phyloP scores from a whole-genome alignment of 2,329 filamentous ascomycete species.

The Xylaria sp. region DNA sequence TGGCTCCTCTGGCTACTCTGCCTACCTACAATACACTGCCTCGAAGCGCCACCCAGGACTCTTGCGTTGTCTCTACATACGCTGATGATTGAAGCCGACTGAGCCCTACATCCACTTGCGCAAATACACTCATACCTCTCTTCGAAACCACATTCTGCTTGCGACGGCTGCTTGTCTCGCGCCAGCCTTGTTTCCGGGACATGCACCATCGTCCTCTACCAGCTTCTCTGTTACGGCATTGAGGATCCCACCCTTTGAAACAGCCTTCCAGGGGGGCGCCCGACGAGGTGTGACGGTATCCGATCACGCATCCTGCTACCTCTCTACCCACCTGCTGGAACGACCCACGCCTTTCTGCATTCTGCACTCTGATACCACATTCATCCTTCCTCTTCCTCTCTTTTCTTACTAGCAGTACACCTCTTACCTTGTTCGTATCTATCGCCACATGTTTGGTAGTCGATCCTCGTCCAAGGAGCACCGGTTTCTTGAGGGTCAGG shows the following conservation, averaged over 20 bases:
- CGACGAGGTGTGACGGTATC: slow-evolving; percentile 38
- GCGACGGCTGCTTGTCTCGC: slow-evolving; percentile 22
- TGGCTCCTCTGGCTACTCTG: slow-evolving; percentile 9
- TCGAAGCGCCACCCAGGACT: slow-evolving; percentile 14
- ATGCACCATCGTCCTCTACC: slow-evolving; percentile 30
- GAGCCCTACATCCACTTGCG: neutral
- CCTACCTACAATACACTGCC: slow-evolving; percentile 1
- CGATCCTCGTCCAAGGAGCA: slow-evolving; percentile 58
- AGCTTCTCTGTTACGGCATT: slow-evolving; percentile 35
- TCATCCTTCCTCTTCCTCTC: slow-evolving; percentile 16
- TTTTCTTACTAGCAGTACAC: slow-evolving; percentile 25
- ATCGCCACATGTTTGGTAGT: slow-evolving; percentile 59
- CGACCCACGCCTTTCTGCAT: slow-evolving; percentile 28
- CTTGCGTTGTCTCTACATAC: slow-evolving; percentile 14
- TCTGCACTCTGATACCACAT: slow-evolving; percentile 31
- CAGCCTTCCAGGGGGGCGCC: slow-evolving; percentile 34
- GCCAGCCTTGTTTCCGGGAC: slow-evolving; percentile 32
- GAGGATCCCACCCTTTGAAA: slow-evolving; percentile 43
- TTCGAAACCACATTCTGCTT: slow-evolving; percentile 16
- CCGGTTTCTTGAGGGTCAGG: slow-evolving; percentile 52
- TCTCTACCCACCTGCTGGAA: slow-evolving; percentile 21
- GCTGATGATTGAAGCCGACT: slow-evolving; percentile 6
- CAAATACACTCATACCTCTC: slow-evolving; percentile 7
- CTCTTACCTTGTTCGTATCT: slow-evolving; percentile 32
- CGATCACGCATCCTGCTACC: slow-evolving; percentile 28